Conservation (phyloP, 1,139 yeast genomes). For the Saccharomyces hybrid region DNA sequence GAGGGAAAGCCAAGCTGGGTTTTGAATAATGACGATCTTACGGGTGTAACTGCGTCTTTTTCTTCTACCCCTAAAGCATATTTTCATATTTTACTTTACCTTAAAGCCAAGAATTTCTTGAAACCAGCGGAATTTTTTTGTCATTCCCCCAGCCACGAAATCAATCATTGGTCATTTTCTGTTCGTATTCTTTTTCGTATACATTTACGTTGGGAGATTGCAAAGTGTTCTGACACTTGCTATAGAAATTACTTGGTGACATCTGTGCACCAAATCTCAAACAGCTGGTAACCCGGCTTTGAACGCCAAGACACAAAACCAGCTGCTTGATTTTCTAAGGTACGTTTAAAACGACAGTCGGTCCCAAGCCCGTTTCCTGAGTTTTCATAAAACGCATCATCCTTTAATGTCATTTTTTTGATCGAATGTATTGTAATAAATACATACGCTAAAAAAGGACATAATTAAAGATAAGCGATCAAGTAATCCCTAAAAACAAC, state of each 20-base stretch:
- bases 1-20: background rate
- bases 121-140: no score
- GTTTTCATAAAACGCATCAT: background rate
- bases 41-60: background rate
- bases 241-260: background rate
- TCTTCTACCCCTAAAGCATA: background rate
- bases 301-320: background rate
- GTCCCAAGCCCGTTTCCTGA: background rate
- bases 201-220: no score
- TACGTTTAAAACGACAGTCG: background rate
- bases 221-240: no score
- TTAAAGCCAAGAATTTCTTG: no score
- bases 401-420: background rate
- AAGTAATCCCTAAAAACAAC: background rate
- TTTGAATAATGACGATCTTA: background rate
- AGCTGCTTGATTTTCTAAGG: background rate
- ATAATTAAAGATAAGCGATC: background rate
- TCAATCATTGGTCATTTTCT: background rate
- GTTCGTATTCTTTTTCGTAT: background rate
- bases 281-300: background rate
- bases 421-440: background rate
- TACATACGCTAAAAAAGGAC: background rate
- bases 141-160: background rate
- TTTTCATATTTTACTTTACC: background rate
- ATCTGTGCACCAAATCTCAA: background rate